phyloP scores from a whole-genome alignment of 257 asterid genomes.

The Nicotiana obtusifolia region DNA sequence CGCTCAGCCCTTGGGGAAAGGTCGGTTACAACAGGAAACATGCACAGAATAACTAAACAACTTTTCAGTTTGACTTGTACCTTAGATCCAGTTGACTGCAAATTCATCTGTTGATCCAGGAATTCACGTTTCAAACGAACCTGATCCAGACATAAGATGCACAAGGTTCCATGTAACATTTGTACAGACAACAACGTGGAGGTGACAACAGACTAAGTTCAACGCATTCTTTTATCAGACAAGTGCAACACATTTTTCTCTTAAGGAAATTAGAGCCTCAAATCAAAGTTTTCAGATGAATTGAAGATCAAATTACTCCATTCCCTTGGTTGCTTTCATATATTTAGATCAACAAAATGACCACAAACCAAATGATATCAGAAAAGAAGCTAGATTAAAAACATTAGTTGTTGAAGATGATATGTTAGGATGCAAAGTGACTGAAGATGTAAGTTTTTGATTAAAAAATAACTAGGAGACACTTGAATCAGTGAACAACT shows the following conservation, averaged over 20 bases:
- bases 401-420: not conserved
- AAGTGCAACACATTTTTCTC: not conserved
- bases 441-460: not conserved
- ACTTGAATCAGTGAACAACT: not conserved
- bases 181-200: not conserved
- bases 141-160: constrained; percentile 35
- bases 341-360: constrained; percentile 4
- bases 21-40: not conserved
- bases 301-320: not conserved
- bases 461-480: constrained; percentile 1
- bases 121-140: constrained; percentile 97
- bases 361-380: not conserved
- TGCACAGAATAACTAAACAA: not conserved
- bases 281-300: not conserved
- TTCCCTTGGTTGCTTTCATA: not conserved
- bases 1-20: not conserved
- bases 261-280: not conserved
- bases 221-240: not conserved
- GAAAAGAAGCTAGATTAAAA: not conserved
- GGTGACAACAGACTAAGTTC: constrained; percentile 10
- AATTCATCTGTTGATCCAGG: constrained; percentile 68
- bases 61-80: constrained; percentile 32
- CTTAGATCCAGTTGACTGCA: constrained; percentile 43
- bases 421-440: not conserved
- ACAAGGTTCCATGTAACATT: not conserved